These are phyloP conservation scores for Endocarpon pusillum DNA, from an alignment of 495 filamentous ascomycete species.

Conservation along the genomic window DNA sequence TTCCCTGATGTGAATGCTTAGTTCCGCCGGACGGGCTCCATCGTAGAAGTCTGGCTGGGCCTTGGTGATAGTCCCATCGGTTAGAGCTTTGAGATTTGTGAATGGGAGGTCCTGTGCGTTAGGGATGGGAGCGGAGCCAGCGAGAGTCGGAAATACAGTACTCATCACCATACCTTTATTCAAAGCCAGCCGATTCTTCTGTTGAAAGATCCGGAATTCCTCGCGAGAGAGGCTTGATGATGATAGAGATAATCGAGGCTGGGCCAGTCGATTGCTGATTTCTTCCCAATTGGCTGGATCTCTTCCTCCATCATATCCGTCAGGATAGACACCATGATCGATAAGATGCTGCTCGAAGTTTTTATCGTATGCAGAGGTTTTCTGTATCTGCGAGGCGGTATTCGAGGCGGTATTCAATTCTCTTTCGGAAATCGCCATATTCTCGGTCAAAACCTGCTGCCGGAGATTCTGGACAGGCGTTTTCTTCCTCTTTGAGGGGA, in stretches of 20 bases:
- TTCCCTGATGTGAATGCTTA: constrained; percentile 10
- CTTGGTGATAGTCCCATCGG: constrained; percentile 14
- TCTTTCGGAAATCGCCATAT: too few relatives aligned
- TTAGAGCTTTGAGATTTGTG: constrained; percentile 18
- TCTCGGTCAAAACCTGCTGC: too few relatives aligned
- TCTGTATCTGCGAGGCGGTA: too few relatives aligned
- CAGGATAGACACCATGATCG: constrained; percentile 16
- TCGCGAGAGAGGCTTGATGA: constrained; percentile 18
- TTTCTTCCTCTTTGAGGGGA: constrained; percentile 2
- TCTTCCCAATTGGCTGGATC: constrained; percentile 15
- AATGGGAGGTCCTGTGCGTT: constrained; percentile 14
- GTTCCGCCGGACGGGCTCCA: constrained; percentile 15
- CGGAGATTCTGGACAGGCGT: too few relatives aligned
- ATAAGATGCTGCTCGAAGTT: constrained; percentile 20
- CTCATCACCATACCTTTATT: constrained; percentile 17
- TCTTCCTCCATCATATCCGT: constrained; percentile 5
- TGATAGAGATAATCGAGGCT: constrained; percentile 20
- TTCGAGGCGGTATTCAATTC: too few relatives aligned
- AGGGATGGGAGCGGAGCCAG: constrained; percentile 5
- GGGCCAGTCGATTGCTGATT: constrained; percentile 13
- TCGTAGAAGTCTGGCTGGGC: constrained; percentile 24
- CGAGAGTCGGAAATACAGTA: constrained; percentile 16
- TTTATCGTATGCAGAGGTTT: constrained; percentile 12
- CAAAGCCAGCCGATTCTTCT: constrained; percentile 13
- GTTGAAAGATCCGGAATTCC: constrained; percentile 13